Evolutionary conservation across 2,329 filamentous ascomycete genomes (phyloP), one percentile per base, ranked within the genome.

Genomic region (Teratosphaeria nubilosa): DNA sequence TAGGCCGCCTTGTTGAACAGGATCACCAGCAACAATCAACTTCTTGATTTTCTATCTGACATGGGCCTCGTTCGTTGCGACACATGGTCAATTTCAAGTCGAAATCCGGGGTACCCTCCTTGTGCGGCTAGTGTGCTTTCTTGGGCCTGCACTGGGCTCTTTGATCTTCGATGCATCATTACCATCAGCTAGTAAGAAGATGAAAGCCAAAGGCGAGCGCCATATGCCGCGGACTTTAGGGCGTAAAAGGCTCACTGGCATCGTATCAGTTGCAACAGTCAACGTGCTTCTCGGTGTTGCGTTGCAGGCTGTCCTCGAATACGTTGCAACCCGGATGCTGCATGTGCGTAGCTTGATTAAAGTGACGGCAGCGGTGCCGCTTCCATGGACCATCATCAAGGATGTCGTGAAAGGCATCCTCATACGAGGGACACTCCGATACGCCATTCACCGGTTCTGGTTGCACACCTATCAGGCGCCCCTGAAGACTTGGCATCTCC

Each of bases 31-130:
- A 1, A 91, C 86, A 1, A 78, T 95, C 62, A 96, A 94, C 72
- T 76, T 95, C 25, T 76, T 95, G 62, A 91, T 95, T 77, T 94
- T 96, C 74, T 92, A 91, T 72, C 82, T 95, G 76, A 92, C 89
- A 65, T 96, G 91, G 91, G 84, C 85, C 5, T 92, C 89, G 0
- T 80, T 96, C 32, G 84, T 95, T 45, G 77, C 92, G 2, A 87
- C 87, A 6, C 87, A 95, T 66, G 80, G 86, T 0, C 85, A 88
- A 0, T 77, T 94, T 16, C 82, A 83, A 59, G 83, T 96, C 58
- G 90, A 95, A 71, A 71, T 94, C 1, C 77, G 88, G 56, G 88
- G 86, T 57, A 86, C 86, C 0, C 71, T 89, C 5, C 81, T 82
- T 25, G 77, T 91, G 54, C 86, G 88, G 50, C 59, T 86, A 10